Base-by-base conservation (phyloP, 108 stramenopile genomes). In the Parmales sp. region DNA sequence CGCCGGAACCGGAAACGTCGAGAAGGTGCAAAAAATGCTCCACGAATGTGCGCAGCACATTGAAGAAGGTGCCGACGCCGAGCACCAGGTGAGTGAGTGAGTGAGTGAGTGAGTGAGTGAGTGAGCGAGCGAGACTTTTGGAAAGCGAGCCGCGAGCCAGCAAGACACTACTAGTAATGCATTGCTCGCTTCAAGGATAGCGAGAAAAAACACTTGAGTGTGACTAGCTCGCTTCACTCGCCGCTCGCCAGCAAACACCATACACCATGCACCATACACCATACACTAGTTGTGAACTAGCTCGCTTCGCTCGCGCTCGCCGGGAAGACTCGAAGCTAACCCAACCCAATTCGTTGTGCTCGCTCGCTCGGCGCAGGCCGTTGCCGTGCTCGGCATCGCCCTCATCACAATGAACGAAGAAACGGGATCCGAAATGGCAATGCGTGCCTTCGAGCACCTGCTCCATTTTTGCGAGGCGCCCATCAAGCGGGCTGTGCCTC, bases 381-480 rank as follows among this genome's bases (percentile, higher is more conserved):
- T 87, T 31, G 95, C 97, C 20, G 95, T 93, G 36, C 64, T 96
- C 65, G 96, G 97, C 60, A 89, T 99, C 69, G 95, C 90, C 13
- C 72, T 99, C 23, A 95, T 98, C 50, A 90, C 97, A 11, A 86
- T 97, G 83, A 97, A 97, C 20, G 99, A 99, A 34, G 54, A 75
- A 93, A 90, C 41, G 86, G 96, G 97, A 13, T 69, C 89, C 20
- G 96, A 98, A 79, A 99, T 99, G 99, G 88, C 91, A 0, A 79
- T 96, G 37, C 86, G 99, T 66, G 80, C 94, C 26, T 98, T 93
- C 65, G 97, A 99, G 44, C 99, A 99, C 77, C 82, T 99, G 71
- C 89, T 99, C 41, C 99, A 99, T 72, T 99, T 98, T 72, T 96
- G 96, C 41, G 97, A 97, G 72, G 88, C 94, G 23, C 91, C 97